Base-by-base conservation (phyloP, 805 yeast species). In the Sporopachydermia lactativora region DNA sequence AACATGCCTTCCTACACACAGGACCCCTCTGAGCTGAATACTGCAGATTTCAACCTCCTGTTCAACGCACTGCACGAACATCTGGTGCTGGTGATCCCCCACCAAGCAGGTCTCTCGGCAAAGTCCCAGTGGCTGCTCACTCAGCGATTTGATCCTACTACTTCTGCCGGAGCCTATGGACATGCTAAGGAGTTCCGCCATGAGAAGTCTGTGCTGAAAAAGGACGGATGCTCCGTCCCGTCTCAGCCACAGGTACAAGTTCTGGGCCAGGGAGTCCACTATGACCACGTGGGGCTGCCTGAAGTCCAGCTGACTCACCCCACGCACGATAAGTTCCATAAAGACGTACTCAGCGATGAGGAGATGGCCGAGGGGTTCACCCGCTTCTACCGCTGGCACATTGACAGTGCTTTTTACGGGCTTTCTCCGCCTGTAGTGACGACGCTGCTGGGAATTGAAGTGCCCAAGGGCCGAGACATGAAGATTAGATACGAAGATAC, bases 311-410 rank as follows among this genome's bases (percentile, higher is more conserved):
- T 84, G 46, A 81, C 82, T 35, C 95, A 85, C 54, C 95, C 95
- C 37, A 77, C 84, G 2, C 95, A 85, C 57, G 72, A 74, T 49
- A 69, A 78, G 1, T 85, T 85, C 71, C 95, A 85, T 62, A 77
- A 77, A 49, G 61, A 68, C 11, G 68, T 75, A 1, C 66, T 85
- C 46, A 64, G 77, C 14, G 69, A 71, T n/a, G 77, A 75, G 37
- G 74, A 84, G 48, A 71, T 79, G 46, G 62, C 65, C 4, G 53
- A 71, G 17, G 73, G 77, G 40, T 71, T 72, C 57, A 85, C 95
- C 2, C 70, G 94, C 51, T 85, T 77, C 58, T 85, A 84, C 70
- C 73, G 95, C 61, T 85, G 95, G 95, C 95, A 85, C 61, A 83
- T 85, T 48, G 95, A 85, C 59, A 78, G 92, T 31, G 95, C 95